phyloP scores from a whole-genome alignment of 139 green algal species.

The Volvox reticuliferus region DNA sequence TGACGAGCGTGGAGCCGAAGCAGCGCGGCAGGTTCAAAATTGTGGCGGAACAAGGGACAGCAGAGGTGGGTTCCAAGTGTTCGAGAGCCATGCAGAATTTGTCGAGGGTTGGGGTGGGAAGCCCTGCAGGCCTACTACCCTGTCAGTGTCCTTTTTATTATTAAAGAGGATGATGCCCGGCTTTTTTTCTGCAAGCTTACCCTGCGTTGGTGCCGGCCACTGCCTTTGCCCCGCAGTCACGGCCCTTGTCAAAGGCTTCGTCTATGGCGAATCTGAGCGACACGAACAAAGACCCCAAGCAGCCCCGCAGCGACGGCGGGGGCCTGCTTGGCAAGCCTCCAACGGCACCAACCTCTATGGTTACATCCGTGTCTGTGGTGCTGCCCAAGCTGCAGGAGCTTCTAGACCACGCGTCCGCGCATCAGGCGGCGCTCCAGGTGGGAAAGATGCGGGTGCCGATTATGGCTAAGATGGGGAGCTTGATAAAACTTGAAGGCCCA shows the following conservation, averaged over 20 bases:
- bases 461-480: neutral
- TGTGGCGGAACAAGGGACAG: slow-evolving; percentile 73
- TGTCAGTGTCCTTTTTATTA: no score
- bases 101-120: neutral
- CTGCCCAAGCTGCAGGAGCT: slow-evolving; percentile 76
- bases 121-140: no score
- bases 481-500: no score
- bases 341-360: slow-evolving; percentile 12
- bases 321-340: slow-evolving; percentile 47
- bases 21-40: slow-evolving; percentile 88
- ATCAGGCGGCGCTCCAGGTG: slow-evolving; percentile 50
- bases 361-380: slow-evolving; percentile 41
- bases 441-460: neutral
- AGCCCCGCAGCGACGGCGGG: slow-evolving; percentile 15
- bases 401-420: slow-evolving; percentile 62
- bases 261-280: slow-evolving; percentile 52
- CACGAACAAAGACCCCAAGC: slow-evolving; percentile 15
- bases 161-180: no score
- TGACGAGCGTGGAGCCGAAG: slow-evolving; percentile 60
- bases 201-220: neutral
- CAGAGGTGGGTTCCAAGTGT: neutral
- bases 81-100: neutral
- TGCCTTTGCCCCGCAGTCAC: neutral
- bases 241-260: slow-evolving; percentile 45
- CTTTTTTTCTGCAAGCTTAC: no score